phyloP scores from a whole-genome alignment of 345 rosid genomes.

The Lagerstroemia speciosa region DNA sequence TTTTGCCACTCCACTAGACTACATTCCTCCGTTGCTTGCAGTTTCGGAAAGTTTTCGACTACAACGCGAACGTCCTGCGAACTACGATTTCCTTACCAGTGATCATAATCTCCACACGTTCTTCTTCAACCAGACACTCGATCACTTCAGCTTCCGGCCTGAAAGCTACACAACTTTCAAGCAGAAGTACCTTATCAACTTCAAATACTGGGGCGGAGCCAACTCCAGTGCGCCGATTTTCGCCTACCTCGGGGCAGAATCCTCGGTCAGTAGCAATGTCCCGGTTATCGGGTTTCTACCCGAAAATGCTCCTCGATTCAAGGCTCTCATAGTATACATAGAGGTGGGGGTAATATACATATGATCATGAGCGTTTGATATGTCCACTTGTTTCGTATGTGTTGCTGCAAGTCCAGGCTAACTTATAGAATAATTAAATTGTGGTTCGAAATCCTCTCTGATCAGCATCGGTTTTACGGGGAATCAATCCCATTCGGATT shows the following conservation, averaged over 20 bases:
- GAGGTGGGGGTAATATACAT: no score
- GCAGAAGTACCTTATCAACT: constrained; percentile 37
- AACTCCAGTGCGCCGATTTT: constrained; percentile 36
- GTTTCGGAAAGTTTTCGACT: background rate
- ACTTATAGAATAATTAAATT: no score
- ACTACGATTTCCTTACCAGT: background rate
- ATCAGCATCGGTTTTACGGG: constrained; percentile 53
- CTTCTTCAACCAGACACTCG: constrained; percentile 34
- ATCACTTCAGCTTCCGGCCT: constrained; percentile 45
- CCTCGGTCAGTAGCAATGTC: constrained; percentile 12
- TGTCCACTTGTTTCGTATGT: no score
- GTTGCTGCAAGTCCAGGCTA: no score
- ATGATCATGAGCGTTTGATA: no score
- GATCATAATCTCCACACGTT: constrained; percentile 12
- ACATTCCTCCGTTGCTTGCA: background rate
- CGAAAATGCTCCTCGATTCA: constrained; percentile 8
- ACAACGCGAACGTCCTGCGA: background rate
- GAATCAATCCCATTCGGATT: constrained; percentile 30
- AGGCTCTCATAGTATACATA: constrained; percentile 31
- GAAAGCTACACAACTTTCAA: constrained; percentile 43
- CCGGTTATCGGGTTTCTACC: no score
- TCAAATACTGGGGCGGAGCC: constrained; percentile 42
- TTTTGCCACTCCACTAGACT: background rate
- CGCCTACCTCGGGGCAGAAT: constrained; percentile 40
- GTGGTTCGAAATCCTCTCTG: no score